Percentiles rank a stretch among this genome's conserved stretches.
Conservation (phyloP, 2,329 filamentous ascomycete genomes). For the Davidsoniella eucalypti region DNA sequence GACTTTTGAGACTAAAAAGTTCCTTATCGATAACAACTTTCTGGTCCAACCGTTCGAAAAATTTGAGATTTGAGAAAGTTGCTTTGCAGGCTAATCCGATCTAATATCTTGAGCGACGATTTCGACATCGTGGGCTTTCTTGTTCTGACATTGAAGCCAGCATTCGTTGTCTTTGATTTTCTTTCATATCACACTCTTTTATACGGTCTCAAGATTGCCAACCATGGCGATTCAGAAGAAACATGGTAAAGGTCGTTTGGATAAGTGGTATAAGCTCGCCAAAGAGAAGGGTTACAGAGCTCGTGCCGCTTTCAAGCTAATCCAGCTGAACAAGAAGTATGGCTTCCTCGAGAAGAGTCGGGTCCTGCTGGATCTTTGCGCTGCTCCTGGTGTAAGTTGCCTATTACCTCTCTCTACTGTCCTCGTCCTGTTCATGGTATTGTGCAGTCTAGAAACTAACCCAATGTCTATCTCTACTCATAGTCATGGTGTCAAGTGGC, state of each 20-base stretch:
- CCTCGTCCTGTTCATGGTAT: not conserved
- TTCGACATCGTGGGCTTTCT: constrained; percentile 5
- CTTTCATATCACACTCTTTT: not conserved
- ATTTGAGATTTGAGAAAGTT: constrained; percentile 6
- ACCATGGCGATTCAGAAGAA: constrained; percentile 95
- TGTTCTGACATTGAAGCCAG: not conserved
- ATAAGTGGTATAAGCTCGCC: constrained; percentile 97
- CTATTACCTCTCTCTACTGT: not conserved
- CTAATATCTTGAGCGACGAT: not conserved
- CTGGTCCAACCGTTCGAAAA: constrained; percentile 2
- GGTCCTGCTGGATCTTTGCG: constrained; percentile 92
- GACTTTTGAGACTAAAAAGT: not conserved
- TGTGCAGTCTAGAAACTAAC: constrained; percentile 17
- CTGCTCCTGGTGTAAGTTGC: constrained; percentile 66
- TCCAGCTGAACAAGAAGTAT: constrained; percentile 98
- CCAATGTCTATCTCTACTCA: not conserved
- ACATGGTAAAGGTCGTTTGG: constrained; percentile 92
- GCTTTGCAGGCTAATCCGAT: constrained; percentile 1
- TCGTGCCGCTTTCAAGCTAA: constrained; percentile 91
- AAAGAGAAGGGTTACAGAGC: constrained; percentile 97
- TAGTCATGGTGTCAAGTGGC: constrained; percentile 94
- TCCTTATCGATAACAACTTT: constrained; percentile 12
- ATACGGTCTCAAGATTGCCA: not conserved
- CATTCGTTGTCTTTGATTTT: not conserved
- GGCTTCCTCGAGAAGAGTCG: constrained; percentile 93